phyloP scores from a whole-genome alignment of 2,329 filamentous ascomycete species.

The Pyricularia sp. region DNA sequence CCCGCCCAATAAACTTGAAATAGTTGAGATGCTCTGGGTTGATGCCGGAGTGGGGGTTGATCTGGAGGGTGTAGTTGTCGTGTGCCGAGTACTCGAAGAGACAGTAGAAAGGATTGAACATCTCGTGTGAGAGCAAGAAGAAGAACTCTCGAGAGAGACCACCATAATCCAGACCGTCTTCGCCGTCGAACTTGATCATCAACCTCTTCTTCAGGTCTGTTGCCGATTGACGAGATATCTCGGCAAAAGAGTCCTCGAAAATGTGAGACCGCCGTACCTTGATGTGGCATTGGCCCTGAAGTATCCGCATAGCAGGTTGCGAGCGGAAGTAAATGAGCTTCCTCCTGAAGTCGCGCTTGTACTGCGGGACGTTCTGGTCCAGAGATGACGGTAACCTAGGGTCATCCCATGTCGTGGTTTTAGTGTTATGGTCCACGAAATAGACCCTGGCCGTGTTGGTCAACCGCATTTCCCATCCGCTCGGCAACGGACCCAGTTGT shows the following conservation, averaged over 20 bases:
- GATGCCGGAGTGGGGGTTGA: conserved; percentile 98
- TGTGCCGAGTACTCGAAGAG: conserved; percentile 98
- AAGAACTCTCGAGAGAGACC: conserved; percentile 98
- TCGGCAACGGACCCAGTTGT: conserved; percentile 85
- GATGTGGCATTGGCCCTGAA: conserved; percentile 94
- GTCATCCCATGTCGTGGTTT: conserved; percentile 98
- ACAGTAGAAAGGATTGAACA: conserved; percentile 99
- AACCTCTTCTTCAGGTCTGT: conserved; percentile 94
- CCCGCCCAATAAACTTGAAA: conserved; percentile 98
- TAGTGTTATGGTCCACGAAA: conserved; percentile 98
- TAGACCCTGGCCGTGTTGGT: conserved; percentile 97
- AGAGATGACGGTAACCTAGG: conserved; percentile 87
- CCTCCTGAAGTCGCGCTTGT: conserved; percentile 95
- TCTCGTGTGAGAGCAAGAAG: conserved; percentile 96
- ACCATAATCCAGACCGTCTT: conserved; percentile 95
- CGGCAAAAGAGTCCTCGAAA: conserved; percentile 96
- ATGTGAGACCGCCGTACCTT: conserved; percentile 95
- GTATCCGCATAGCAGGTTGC: conserved; percentile 87
- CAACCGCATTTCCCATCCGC: conserved; percentile 98
- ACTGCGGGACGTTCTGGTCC: conserved; percentile 96
- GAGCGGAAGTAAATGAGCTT: conserved; percentile 99
- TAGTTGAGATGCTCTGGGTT: conserved; percentile 99
- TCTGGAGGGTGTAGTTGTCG: conserved; percentile 99
- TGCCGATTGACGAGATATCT: conserved; percentile 93
- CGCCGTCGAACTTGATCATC: conserved; percentile 99